Conservation (phyloP, 2,329 filamentous ascomycete species). For the Biscogniauxia sp. region DNA sequence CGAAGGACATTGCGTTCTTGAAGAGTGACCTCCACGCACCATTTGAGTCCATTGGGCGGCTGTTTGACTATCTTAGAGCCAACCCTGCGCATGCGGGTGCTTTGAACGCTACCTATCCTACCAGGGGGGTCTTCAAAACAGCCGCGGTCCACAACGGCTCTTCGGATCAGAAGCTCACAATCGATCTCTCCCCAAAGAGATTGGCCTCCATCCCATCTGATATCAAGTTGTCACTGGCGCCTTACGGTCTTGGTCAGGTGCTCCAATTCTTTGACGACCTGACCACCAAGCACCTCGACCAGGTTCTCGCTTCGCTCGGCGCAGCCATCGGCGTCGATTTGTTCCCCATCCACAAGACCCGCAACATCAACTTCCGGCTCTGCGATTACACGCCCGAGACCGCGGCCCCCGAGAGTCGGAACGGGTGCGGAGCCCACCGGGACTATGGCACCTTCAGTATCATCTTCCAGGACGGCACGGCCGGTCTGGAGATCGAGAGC, state of each 20-base stretch:
- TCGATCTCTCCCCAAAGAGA: constrained; percentile 5
- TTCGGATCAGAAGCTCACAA: constrained; percentile 11
- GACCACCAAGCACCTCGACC: constrained; percentile 2
- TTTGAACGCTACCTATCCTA: no score
- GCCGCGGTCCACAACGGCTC: constrained; percentile 3
- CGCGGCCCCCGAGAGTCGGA: constrained; percentile 3
- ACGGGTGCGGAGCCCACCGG: constrained; percentile 5
- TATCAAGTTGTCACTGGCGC: not conserved
- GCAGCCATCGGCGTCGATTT: constrained; percentile 1
- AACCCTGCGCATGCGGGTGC: no score
- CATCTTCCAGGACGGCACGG: constrained; percentile 6
- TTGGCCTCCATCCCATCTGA: not conserved
- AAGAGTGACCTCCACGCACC: no score
- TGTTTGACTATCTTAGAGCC: no score
- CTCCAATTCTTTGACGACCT: constrained; percentile 4
- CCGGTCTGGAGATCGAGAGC: constrained; percentile 3
- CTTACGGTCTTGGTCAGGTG: constrained; percentile 1
- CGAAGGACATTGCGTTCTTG: no score
- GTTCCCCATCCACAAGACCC: constrained; percentile 3
- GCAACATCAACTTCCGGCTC: constrained; percentile 9
- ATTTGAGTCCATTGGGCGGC: no score
- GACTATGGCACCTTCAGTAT: constrained; percentile 8
- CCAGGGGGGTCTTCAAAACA: constrained; percentile 1
- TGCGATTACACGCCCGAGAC: constrained; percentile 5
- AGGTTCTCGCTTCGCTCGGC: not conserved